Evolutionary conservation across 2,329 filamentous ascomycete genomes (phyloP).

Genomic region (Cytospora chrysosperma): DNA sequence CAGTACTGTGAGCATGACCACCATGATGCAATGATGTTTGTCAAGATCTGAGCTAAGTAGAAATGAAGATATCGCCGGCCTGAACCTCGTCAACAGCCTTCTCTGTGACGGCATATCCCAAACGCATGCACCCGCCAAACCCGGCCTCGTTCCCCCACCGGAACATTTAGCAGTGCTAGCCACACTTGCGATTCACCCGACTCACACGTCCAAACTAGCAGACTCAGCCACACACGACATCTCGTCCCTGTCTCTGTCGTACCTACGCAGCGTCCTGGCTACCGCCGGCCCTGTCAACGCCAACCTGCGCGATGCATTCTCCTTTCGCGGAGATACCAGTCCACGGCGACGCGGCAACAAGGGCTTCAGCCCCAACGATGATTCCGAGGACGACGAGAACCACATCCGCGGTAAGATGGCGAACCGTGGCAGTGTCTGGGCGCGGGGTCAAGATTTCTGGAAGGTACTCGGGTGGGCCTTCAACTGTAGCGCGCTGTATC

Average conservation of each 20-base stretch:
- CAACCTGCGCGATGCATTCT: conserved; percentile 70
- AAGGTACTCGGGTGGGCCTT: conserved; percentile 86
- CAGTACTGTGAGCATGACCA: conserved; percentile 45
- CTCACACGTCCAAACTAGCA: conserved; percentile 70
- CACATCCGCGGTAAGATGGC: conserved; percentile 60
- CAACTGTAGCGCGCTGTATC: conserved; percentile 76
- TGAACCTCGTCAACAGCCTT: conserved; percentile 64
- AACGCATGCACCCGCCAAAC: conserved; percentile 31
- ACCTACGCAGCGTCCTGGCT: conserved; percentile 66
- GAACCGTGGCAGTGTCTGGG: conserved; percentile 67
- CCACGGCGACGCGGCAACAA: conserved; percentile 34
- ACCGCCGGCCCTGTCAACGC: conserved; percentile 69
- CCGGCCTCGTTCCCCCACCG: conserved; percentile 65
- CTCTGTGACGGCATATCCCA: conserved; percentile 51
- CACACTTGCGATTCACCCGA: conserved; percentile 80
- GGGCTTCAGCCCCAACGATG: background rate
- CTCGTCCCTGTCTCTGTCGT: conserved; percentile 64
- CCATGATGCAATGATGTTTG: background rate
- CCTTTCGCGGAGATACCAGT: conserved; percentile 49
- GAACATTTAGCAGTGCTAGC: conserved; percentile 74
- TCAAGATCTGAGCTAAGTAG: background rate
- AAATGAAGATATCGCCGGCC: conserved; percentile 51
- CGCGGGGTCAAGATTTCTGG: conserved; percentile 84
- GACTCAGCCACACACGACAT: conserved; percentile 61
- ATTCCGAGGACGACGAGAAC: conserved; percentile 45